Conservation (phyloP, 257 asterid species). For the Capsicum pubescens region DNA sequence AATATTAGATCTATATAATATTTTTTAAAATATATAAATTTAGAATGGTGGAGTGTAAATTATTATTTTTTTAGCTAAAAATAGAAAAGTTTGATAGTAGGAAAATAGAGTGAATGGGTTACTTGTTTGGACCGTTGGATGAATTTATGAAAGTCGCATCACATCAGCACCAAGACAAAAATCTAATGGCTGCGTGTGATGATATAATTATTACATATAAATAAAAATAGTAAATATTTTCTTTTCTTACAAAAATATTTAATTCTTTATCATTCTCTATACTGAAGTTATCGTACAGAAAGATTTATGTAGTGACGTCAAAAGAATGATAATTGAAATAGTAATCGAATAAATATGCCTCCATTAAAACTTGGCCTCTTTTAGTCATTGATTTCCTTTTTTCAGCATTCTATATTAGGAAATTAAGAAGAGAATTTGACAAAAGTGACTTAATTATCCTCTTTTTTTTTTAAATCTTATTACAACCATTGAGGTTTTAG, state of each 20-base stretch:
- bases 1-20: too few relatives aligned
- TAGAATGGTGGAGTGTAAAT: neutral
- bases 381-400: neutral
- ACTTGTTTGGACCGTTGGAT: slow-evolving; percentile 15
- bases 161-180: neutral
- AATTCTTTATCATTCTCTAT: neutral
- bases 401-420: neutral
- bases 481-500: too few relatives aligned
- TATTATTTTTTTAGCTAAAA: neutral
- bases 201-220: neutral
- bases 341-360: neutral
- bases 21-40: neutral
- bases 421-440: neutral
- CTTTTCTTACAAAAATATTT: neutral
- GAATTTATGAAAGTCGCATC: neutral
- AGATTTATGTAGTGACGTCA: neutral
- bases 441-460: too few relatives aligned
- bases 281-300: neutral
- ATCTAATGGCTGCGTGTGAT: slow-evolving; percentile 5
- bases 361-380: neutral
- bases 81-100: neutral
- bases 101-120: neutral
- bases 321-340: neutral
- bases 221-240: neutral
- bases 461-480: too few relatives aligned